Evolutionary conservation across 2,329 filamentous ascomycete genomes (phyloP).

Genomic region (Lachnellula cervina): DNA sequence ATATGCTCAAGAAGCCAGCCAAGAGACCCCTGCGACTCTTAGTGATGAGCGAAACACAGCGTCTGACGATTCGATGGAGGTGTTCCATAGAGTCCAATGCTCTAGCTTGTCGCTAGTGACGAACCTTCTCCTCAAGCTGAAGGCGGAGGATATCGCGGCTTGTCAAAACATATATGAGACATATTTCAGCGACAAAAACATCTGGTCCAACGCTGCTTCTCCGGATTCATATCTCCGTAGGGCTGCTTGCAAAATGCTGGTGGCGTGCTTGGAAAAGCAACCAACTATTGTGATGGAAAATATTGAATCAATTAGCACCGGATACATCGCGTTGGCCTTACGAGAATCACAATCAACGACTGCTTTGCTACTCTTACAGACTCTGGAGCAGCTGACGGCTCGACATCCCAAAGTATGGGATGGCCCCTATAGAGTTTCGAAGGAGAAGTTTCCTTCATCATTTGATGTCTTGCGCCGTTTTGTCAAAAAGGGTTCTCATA

Average conservation of each 20-base stretch:
- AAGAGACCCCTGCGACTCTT: slow-evolving; percentile 74
- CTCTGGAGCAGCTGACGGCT: slow-evolving; percentile 62
- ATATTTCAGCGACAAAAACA: slow-evolving; percentile 53
- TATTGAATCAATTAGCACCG: slow-evolving; percentile 47
- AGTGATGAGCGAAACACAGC: slow-evolving; percentile 86
- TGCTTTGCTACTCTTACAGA: slow-evolving; percentile 63
- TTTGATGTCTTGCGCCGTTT: slow-evolving; percentile 61
- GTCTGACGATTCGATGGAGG: slow-evolving; percentile 77
- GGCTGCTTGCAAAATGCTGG: slow-evolving; percentile 47
- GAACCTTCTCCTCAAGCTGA: slow-evolving; percentile 47
- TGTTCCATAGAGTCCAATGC: slow-evolving; percentile 71
- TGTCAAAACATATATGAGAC: slow-evolving; percentile 57
- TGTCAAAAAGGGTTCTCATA: slow-evolving; percentile 78
- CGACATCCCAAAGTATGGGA: slow-evolving; percentile 68
- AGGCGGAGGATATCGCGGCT: slow-evolving; percentile 51
- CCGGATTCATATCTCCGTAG: slow-evolving; percentile 52
- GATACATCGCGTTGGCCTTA: slow-evolving; percentile 69
- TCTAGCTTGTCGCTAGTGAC: slow-evolving; percentile 52
- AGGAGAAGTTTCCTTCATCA: slow-evolving; percentile 49
- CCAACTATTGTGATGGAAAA: slow-evolving; percentile 45
- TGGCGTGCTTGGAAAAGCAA: slow-evolving; percentile 43
- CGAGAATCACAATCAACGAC: slow-evolving; percentile 70
- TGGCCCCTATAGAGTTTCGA: slow-evolving; percentile 41
- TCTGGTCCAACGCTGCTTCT: slow-evolving; percentile 64
- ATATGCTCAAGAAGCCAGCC: slow-evolving; percentile 73